These are phyloP conservation scores for Citrullus colocynthis DNA, from an alignment of 306 rosid genomes.

Conservation along the genomic window DNA sequence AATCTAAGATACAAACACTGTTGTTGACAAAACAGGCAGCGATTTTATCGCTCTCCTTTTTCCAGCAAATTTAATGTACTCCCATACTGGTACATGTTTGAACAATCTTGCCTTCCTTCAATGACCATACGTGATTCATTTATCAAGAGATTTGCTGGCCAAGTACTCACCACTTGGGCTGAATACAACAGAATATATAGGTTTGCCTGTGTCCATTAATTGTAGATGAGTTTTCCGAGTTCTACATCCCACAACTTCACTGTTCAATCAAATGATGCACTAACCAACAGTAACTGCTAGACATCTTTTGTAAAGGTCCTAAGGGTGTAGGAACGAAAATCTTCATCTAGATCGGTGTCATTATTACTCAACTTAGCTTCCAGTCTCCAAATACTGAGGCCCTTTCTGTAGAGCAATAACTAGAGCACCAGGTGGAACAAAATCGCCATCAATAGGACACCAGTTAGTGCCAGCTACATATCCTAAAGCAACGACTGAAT, in stretches of 20 bases:
- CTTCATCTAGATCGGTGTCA: slow-evolving; percentile 83
- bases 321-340: slow-evolving; percentile 80
- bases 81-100: slow-evolving; percentile 67
- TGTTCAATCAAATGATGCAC: slow-evolving; percentile 89
- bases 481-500: slow-evolving; percentile 87
- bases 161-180: slow-evolving; percentile 85
- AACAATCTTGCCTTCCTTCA: slow-evolving; percentile 78
- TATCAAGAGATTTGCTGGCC: slow-evolving; percentile 82
- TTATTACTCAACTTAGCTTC: slow-evolving; percentile 92
- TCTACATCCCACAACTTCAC: slow-evolving; percentile 88
- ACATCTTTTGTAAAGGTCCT: slow-evolving; percentile 88
- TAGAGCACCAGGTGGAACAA: slow-evolving; percentile 84
- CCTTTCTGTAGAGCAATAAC: slow-evolving; percentile 86
- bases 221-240: slow-evolving; percentile 55
- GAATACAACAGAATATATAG: slow-evolving; percentile 87
- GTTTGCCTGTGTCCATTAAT: slow-evolving; percentile 62
- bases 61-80: slow-evolving; percentile 92
- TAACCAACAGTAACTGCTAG: slow-evolving; percentile 2
- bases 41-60: slow-evolving; percentile 72
- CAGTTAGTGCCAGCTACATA: slow-evolving; percentile 84
- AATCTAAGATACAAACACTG: slow-evolving; percentile 59
- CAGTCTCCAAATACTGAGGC: slow-evolving; percentile 89
- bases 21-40: slow-evolving; percentile 86
- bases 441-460: slow-evolving; percentile 70
- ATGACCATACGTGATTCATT: slow-evolving; percentile 69